Evolutionary conservation across 148 eudicot species (phyloP), one percentile per base, ranked within the genome.

Genomic region (Dianthus caryophyllus): DNA sequence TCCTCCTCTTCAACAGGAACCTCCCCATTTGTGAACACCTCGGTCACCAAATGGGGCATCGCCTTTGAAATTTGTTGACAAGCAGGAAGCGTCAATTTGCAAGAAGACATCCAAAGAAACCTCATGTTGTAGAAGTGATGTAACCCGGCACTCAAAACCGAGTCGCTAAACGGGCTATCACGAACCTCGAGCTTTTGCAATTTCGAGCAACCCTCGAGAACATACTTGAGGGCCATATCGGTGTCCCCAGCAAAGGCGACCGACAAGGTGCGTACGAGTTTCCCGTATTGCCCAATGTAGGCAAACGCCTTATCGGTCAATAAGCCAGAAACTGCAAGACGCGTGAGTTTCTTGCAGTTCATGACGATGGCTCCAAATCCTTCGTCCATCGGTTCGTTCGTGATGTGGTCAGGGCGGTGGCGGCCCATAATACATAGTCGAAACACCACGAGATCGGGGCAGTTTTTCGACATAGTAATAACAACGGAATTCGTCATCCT

Each of bases 341-440:
- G 83, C 4, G 96, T 90, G 27, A 90, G 93, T 64, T 87, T 90
- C 81, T 84, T 85, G 70, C 96, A 90, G 70, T 90, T 89, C 85
- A 82, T 82, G 67, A 89, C 96, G 70, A 89, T 89, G 77, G 96
- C 93, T 29, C 96, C 96, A 73, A 89, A 89, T 36, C 96, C 96
- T 77, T 83, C 90, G 48, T 90, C 96, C 96, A 90, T 90, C 30
- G 96, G 93, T 70, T 85, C 88, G 12, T 77, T 77, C 9, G 96
- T 90, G 30, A 76, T 18, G 46, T 80, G 85, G 63, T 87, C 96
- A 21, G 93, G 90, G 39, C 81, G 77, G 63, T 79, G 89, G 21
- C 93, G 85, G 2, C 88, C 93, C 85, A 90, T 87, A 57, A 90
- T 90, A 63, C 96, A 90, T 1, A 90, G 93, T 6, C 96, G 85